Evolutionary conservation across 148 eudicot species (phyloP).

Genomic region (Diospyros kaki): DNA sequence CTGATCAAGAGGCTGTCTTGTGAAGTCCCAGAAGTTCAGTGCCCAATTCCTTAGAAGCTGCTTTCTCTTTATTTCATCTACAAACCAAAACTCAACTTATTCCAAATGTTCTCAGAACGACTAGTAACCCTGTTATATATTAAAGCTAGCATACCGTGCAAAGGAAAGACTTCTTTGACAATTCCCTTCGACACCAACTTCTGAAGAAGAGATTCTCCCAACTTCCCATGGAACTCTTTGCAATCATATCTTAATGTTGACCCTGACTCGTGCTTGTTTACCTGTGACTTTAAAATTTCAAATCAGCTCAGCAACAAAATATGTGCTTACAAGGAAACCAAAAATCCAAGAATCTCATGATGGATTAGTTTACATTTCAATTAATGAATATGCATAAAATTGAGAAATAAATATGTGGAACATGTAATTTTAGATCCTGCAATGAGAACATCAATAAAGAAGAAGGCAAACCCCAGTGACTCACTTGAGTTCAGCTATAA

Average conservation of each 20-base stretch:
- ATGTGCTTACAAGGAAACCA: not conserved
- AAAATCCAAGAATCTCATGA: not conserved
- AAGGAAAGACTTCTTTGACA: conserved; percentile 71
- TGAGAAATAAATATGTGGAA: not conserved
- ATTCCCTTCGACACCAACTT: conserved; percentile 54
- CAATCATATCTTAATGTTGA: conserved; percentile 37
- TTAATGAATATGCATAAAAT: not conserved
- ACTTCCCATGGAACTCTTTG: conserved; percentile 53
- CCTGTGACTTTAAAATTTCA: conserved; percentile 35
- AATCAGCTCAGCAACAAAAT: not conserved
- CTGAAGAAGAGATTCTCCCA: conserved; percentile 63
- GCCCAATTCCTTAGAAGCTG: conserved; percentile 83
- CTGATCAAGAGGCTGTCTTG: conserved; percentile 84
- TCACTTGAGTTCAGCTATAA: not conserved
- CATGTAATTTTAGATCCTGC: not conserved
- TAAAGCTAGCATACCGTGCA: conserved; percentile 60
- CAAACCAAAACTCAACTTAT: conserved; percentile 14
- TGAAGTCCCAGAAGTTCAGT: conserved; percentile 67
- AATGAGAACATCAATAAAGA: not conserved
- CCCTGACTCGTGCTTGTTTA: conserved; percentile 45
- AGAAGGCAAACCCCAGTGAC: not conserved
- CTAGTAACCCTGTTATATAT: not conserved
- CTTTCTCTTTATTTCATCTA: conserved; percentile 81
- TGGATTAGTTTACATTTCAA: not conserved
- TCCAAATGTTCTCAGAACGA: not conserved